phyloP scores from a whole-genome alignment of 768 basidiomycete species.

The Punctularia strigosozonata region DNA sequence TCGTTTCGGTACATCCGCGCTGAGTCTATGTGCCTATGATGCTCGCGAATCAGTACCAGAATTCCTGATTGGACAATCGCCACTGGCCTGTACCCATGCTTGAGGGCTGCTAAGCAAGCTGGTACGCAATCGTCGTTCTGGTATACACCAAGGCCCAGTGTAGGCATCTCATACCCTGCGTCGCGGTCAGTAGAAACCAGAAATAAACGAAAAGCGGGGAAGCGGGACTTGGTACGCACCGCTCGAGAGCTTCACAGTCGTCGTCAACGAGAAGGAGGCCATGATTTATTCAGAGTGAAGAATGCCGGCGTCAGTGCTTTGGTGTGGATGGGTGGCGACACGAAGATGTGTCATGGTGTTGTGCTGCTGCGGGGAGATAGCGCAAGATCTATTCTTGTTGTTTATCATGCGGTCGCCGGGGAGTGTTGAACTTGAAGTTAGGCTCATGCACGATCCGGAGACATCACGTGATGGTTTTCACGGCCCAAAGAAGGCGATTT shows the following conservation, averaged over 20 bases:
- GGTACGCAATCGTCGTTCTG: slow-evolving; percentile 45
- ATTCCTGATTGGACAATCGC: background rate
- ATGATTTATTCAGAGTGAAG: too few relatives aligned
- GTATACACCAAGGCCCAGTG: slow-evolving; percentile 61
- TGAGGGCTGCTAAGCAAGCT: slow-evolving; percentile 50
- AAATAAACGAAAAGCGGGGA: slow-evolving; percentile 3
- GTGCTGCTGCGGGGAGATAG: too few relatives aligned
- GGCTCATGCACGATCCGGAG: too few relatives aligned
- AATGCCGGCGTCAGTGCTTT: background rate
- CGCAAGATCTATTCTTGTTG: too few relatives aligned
- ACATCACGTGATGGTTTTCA: too few relatives aligned
- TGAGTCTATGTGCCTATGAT: slow-evolving; percentile 57
- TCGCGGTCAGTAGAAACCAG: background rate
- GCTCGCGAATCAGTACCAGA: background rate
- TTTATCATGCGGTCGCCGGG: too few relatives aligned
- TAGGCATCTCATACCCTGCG: slow-evolving; percentile 46
- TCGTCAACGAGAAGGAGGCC: slow-evolving; percentile 16
- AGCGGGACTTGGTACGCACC: slow-evolving; percentile 15
- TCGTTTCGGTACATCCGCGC: slow-evolving; percentile 65
- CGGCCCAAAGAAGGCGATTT: too few relatives aligned
- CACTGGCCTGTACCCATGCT: slow-evolving; percentile 50
- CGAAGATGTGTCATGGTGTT: too few relatives aligned
- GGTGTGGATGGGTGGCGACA: slow-evolving; percentile 5
- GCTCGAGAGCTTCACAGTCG: slow-evolving; percentile 21
- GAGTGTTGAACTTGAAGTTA: too few relatives aligned